phyloP scores from a whole-genome alignment of 108 stramenopile genomes.

The Fistulifera solaris region DNA sequence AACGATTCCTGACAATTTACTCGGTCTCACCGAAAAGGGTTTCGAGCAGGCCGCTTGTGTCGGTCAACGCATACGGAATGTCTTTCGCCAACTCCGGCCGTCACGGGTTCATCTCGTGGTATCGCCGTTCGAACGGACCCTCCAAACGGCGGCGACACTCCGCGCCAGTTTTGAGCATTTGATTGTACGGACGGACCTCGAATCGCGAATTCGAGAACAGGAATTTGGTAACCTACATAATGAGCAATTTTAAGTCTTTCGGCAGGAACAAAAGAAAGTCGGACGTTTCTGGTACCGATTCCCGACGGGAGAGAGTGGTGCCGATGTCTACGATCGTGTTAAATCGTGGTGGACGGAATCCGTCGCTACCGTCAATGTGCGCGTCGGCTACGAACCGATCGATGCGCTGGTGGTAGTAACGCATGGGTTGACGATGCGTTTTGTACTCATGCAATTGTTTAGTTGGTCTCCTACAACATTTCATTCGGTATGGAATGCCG shows the following conservation, averaged over 20 bases:
- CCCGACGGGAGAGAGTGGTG: conserved; percentile 38
- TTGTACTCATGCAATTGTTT: conserved; percentile 31
- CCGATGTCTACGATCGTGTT: conserved; percentile 43
- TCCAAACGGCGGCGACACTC: neutral
- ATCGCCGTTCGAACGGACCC: conserved; percentile 1
- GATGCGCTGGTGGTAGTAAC: conserved; percentile 34
- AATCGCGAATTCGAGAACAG: conserved; percentile 33
- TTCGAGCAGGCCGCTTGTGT: conserved; percentile 39
- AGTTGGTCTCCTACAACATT: conserved; percentile 15
- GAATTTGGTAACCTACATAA: conserved; percentile 42
- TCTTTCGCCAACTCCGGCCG: conserved; percentile 12
- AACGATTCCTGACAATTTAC: conserved; percentile 62
- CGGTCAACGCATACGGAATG: conserved; percentile 30
- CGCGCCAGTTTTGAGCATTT: too few species aligned
- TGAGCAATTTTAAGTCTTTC: conserved; percentile 16
- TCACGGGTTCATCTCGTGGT: too few species aligned
- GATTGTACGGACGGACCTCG: conserved; percentile 12
- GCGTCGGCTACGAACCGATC: conserved; percentile 20
- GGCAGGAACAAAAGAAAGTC: conserved; percentile 24
- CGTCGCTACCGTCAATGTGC: conserved; percentile 29
- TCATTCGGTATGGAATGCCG: conserved; percentile 35
- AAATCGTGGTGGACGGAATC: conserved; percentile 20
- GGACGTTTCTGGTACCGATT: conserved; percentile 57
- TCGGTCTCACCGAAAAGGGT: conserved; percentile 47
- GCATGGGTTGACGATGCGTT: conserved; percentile 38